Conservation (phyloP, 2,329 filamentous ascomycete species). For the Myriosclerotinia curreyana region DNA sequence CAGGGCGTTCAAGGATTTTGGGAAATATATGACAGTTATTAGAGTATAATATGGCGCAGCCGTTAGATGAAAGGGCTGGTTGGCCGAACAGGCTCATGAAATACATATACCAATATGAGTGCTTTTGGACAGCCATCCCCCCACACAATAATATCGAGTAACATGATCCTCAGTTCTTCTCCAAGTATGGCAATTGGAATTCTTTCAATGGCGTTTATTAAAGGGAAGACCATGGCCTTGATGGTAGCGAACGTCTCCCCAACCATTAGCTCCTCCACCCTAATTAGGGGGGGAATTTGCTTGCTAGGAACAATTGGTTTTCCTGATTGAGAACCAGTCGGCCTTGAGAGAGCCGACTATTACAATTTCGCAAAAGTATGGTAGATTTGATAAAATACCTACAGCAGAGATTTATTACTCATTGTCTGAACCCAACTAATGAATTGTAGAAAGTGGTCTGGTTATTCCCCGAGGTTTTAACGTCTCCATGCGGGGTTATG, state of each 20-base stretch:
- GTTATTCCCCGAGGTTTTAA: not conserved
- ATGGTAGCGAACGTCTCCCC: not conserved
- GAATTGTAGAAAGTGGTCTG: not conserved
- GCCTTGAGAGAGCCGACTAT: too few species aligned
- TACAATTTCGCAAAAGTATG: too few species aligned
- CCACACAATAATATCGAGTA: not conserved
- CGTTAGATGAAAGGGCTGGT: constrained; percentile 11
- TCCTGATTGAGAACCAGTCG: too few species aligned
- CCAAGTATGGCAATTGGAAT: not conserved
- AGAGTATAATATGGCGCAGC: constrained; percentile 19
- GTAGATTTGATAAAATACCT: too few species aligned
- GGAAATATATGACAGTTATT: constrained; percentile 14
- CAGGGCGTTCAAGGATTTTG: constrained; percentile 22
- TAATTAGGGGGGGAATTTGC: too few species aligned
- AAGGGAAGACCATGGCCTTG: not conserved
- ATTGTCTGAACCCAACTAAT: not conserved
- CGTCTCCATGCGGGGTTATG: not conserved
- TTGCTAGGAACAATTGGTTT: too few species aligned
- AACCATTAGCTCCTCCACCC: not conserved
- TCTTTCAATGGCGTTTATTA: not conserved
- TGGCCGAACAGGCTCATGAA: constrained; percentile 12
- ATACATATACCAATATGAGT: constrained; percentile 18
- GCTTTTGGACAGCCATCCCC: constrained; percentile 11
- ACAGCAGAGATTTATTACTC: not conserved
- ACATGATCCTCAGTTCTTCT: constrained; percentile 5